Evolutionary conservation across 139 green algal species (phyloP), one percentile per base, ranked within the genome.

Genomic region (Chlorella sp.): DNA sequence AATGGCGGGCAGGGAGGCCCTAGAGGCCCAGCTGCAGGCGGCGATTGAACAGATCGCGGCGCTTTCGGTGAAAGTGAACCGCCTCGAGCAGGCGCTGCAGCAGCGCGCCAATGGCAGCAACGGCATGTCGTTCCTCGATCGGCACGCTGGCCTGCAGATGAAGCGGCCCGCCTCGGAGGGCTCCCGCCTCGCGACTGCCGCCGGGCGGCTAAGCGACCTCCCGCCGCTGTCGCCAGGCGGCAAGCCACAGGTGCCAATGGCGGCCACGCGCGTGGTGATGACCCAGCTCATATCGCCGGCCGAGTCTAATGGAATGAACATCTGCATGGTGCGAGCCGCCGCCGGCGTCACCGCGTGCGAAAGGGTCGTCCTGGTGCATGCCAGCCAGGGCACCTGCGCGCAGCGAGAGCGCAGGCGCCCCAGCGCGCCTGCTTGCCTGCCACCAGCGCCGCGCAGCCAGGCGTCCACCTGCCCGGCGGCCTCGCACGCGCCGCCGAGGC

Each of bases 201-300:
- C 42, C 21, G 36, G 19, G 50, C 55, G n/a, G 45, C 71, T 11
- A 27, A 46, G 19, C 71, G 35, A 8, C 23, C 63, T 15, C 6
- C 27, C 1, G 33, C 14, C 23, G 41, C 42, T 35, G n/a, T 14
- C 55, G 35, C 8, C 56, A 60, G 40, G 8, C 53, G n/a, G 35
- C 41, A 11, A 50, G 27, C 19, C 12, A 3, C 64, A 84, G n/a
- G 79, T 92, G 27, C 71, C 86, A 27, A 94, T 95, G 89, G 74
- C 76, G 0, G 71, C 84, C 9, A 93, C 89, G 0, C 79, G 90
- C 27, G 74, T 94, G 29, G 88, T 96, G 5, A 94, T 94, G 86
- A 71, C 55, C 4, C 86, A 95, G 67, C 84, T 95, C 12, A 85
- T 93, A 8, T 60, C 88, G 31, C 88, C 87, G 0, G 67, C 79